Base-by-base conservation (phyloP, 2,329 filamentous ascomycete species). In the Coleophoma eucalyptorum region DNA sequence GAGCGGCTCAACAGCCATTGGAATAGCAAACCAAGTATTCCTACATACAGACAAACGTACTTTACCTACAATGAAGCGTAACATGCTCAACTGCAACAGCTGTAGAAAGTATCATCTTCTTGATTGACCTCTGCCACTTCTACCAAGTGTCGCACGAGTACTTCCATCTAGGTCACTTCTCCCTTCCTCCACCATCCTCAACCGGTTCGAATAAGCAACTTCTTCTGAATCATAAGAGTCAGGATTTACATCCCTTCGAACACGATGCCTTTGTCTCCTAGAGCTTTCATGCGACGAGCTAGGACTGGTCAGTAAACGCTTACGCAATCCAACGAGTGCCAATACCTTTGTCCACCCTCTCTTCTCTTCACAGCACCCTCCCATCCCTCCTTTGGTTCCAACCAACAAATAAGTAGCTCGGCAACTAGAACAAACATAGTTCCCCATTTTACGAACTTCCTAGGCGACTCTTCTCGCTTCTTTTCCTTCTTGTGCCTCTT, bases 341-440 rank as follows among this genome's bases (percentile, higher is more conserved):
- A 31, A 4, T 44, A 26, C 26, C 42, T 44, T 19, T 20, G 18
- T n/a, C 16, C 12, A 26, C 26, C 11, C 19, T 26, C 42, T 32
- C 31, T 31, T 12, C 50, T 54, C 3, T 41, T 35, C 20, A 51
- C 48, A 26, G 10, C 26, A 26, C 26, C 26, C 3, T 5, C 44
- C 55, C 57, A 57, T 19, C 55, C 57, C 5, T 53, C 55, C 11
- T 53, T 43, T 2, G 53, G 57, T 21, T 59, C 53, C 10, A 50
- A 40, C 5, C 51, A 31, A 11, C 18, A 49, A 43, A 21, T 54
- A 16, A 31, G 55, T 40, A 5, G 49, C 40, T 37, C 44, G 26
- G 55, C 42, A 1, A 46, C 50, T 6, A 56, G 42, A n/a, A 48
- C 50, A 33, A 54, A 15, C 4, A 56, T 44, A 11, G 50, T 43